A percentile compares a stretch with the other conserved stretches of the same genome.
Conservation (phyloP, 495 filamentous ascomycete species). For the Podospora australis region DNA sequence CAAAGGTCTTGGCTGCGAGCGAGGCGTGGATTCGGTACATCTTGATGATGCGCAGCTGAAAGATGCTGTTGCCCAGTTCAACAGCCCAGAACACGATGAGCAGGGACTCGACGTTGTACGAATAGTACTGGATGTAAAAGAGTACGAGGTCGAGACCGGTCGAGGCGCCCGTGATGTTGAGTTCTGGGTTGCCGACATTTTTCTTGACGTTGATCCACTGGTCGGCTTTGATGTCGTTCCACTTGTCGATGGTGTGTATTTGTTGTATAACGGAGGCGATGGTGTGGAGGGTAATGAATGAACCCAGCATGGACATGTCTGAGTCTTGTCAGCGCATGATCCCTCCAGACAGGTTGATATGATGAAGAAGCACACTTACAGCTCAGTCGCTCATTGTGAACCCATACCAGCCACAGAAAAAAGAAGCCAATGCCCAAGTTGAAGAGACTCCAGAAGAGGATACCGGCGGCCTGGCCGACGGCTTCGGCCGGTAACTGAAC, state of each 20-base stretch:
- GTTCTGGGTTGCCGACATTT: slow-evolving; percentile 33
- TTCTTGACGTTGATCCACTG: slow-evolving; percentile 32
- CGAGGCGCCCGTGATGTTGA: slow-evolving; percentile 41
- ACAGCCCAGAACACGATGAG: slow-evolving; percentile 43
- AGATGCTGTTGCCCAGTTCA: slow-evolving; percentile 33
- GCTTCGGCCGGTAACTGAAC: slow-evolving; percentile 37
- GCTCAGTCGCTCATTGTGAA: slow-evolving; percentile 39
- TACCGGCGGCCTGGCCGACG: slow-evolving; percentile 27
- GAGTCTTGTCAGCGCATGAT: slow-evolving; percentile 5
- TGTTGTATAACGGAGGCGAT: slow-evolving; percentile 41
- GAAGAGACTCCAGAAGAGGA: slow-evolving; percentile 38
- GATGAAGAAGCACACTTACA: slow-evolving; percentile 30
- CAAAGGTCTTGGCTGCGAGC: slow-evolving; percentile 29
- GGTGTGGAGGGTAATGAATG: slow-evolving; percentile 31
- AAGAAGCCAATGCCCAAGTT: slow-evolving; percentile 31
- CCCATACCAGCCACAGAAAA: slow-evolving; percentile 36
- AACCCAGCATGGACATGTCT: slow-evolving; percentile 41
- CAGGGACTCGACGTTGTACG: slow-evolving; percentile 43
- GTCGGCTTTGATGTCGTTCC: slow-evolving; percentile 36
- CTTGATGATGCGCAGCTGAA: slow-evolving; percentile 20
- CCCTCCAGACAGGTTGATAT: too few species aligned
- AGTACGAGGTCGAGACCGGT: slow-evolving; percentile 37
- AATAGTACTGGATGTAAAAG: slow-evolving; percentile 47
- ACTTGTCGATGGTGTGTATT: slow-evolving; percentile 36
- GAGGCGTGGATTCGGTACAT: slow-evolving; percentile 21